Conservation (phyloP, 257 asterid species). For the Handroanthus guayacan region DNA sequence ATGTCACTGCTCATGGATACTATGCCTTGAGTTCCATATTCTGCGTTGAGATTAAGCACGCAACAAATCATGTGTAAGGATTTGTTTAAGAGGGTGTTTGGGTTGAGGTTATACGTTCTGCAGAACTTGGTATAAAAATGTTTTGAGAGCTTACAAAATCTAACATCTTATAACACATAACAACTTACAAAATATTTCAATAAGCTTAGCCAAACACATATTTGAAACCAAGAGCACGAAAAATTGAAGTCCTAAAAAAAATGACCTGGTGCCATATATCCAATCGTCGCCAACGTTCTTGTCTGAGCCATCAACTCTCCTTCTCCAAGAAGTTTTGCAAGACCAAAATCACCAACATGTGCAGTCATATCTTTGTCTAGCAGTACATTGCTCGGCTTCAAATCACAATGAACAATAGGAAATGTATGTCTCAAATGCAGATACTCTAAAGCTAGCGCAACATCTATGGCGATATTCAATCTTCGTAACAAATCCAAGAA, state of each 20-base stretch:
- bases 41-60: slow-evolving; percentile 14
- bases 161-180: too few species aligned
- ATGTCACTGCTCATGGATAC: slow-evolving; percentile 48
- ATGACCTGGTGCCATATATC: slow-evolving; percentile 46
- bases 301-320: slow-evolving; percentile 38
- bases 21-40: slow-evolving; percentile 46
- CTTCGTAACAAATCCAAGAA: slow-evolving; percentile 37
- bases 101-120: too few species aligned
- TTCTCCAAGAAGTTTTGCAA: slow-evolving; percentile 38
- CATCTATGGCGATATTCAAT: slow-evolving; percentile 35
- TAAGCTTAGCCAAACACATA: too few species aligned
- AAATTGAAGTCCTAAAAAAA: background rate
- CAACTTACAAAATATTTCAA: too few species aligned
- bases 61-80: background rate
- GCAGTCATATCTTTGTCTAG: slow-evolving; percentile 45
- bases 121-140: too few species aligned
- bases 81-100: background rate
- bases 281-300: slow-evolving; percentile 41
- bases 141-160: too few species aligned
- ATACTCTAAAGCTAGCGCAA: slow-evolving; percentile 44
- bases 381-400: slow-evolving; percentile 44
- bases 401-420: slow-evolving; percentile 45
- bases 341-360: slow-evolving; percentile 43
- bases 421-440: slow-evolving; percentile 34
- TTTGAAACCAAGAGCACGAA: background rate